These are phyloP conservation scores for Aspergillus carlsbadensis DNA, from an alignment of 495 filamentous ascomycete species.

Conservation along the genomic window DNA sequence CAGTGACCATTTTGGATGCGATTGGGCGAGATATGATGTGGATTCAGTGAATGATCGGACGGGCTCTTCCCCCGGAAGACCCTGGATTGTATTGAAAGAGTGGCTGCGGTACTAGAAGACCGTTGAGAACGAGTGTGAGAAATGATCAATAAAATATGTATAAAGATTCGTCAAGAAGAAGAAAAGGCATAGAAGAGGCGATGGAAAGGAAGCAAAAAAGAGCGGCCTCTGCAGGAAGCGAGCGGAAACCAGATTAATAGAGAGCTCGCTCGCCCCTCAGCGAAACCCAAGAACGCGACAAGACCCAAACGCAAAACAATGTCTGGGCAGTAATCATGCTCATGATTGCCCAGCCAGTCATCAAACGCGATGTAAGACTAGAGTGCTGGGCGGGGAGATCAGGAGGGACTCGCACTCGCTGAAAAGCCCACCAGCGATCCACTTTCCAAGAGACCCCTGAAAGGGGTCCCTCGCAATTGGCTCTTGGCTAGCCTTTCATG, in stretches of 20 bases:
- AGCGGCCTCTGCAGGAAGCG: neutral
- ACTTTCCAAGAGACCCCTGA: constrained; percentile 7
- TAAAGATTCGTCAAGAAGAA: constrained; percentile 5
- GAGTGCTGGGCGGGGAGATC: constrained; percentile 12
- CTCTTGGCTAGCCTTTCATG: constrained; percentile 10
- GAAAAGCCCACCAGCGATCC: constrained; percentile 6
- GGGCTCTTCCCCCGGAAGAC: constrained; percentile 17
- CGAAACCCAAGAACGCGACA: neutral
- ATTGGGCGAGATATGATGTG: neutral
- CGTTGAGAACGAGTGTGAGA: constrained; percentile 13
- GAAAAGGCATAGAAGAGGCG: constrained; percentile 1
- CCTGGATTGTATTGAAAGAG: constrained; percentile 14
- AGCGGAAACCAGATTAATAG: neutral
- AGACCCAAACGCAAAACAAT: neutral
- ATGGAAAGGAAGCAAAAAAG: constrained; percentile 1
- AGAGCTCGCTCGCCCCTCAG: constrained; percentile 3
- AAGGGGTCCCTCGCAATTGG: neutral
- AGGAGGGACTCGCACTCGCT: neutral
- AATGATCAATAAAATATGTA: neutral
- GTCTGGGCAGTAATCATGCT: constrained; percentile 1
- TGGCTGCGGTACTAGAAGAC: constrained; percentile 5
- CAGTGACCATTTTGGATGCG: constrained; percentile 13
- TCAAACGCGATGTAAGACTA: constrained; percentile 12
- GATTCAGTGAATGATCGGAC: constrained; percentile 10
- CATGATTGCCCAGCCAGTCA: constrained; percentile 11